These are phyloP conservation scores for Gossypium australe DNA, from an alignment of 345 rosid species.

Conservation along the genomic window DNA sequence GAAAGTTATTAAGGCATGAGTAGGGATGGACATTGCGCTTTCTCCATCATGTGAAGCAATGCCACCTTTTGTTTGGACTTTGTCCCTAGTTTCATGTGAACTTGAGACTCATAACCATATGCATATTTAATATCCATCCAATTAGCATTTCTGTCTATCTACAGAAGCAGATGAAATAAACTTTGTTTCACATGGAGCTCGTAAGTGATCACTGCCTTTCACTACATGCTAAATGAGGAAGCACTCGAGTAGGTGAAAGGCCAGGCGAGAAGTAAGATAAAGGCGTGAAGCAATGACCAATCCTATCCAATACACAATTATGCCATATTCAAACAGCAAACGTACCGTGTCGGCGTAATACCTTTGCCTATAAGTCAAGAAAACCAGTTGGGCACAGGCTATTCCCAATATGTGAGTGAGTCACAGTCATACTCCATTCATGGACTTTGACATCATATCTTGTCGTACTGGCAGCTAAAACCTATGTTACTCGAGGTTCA, in stretches of 20 bases:
- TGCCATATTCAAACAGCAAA: not conserved
- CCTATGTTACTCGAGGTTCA: not conserved
- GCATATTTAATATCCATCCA: not conserved
- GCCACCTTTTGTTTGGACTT: too few species aligned
- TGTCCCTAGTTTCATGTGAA: not conserved
- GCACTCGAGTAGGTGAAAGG: not conserved
- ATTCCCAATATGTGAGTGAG: not conserved
- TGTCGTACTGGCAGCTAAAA: not conserved
- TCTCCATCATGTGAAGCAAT: too few species aligned
- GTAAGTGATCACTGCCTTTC: not conserved
- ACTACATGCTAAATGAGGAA: too few species aligned
- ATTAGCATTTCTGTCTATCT: not conserved
- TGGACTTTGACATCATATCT: not conserved
- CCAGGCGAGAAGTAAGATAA: not conserved
- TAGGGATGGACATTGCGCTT: too few species aligned
- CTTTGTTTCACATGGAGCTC: not conserved
- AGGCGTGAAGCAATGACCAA: not conserved
- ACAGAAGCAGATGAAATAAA: not conserved
- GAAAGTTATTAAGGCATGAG: too few species aligned
- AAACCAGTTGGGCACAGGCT: not conserved
- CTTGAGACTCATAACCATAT: not conserved
- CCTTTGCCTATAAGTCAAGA: conserved; percentile 2
- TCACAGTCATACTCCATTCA: not conserved
- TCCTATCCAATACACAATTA: not conserved
- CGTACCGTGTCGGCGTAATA: not conserved